Base-by-base conservation (phyloP, 169 alveolate species). In the Cytauxzoon felis region DNA sequence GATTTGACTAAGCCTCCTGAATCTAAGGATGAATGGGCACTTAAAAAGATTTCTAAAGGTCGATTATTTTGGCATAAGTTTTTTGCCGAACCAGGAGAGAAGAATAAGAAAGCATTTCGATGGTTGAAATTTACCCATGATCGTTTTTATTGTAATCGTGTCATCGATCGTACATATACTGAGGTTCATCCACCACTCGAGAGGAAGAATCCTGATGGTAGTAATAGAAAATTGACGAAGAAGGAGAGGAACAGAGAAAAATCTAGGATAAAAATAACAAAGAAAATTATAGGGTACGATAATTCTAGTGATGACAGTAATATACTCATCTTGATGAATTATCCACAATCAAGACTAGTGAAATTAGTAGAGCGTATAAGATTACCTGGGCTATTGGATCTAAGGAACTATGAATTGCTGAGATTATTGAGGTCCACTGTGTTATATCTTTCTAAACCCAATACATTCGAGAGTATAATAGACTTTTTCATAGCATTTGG, bases 281-380 rank as follows among this genome's bases (percentile, higher is more conserved):
- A 66, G 38, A 56, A 34, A 21, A 52, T 48, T 21, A 38, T 75
- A 34, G 85, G 85, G 36, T 75, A 64, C 53, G 85, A 75, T 48
- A 75, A 75, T 65, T 19, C 73, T 29, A 59, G 85, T n/a, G 69
- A 49, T n/a, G 71, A 42, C 53, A 64, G 80, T 30, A 75, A 75
- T 57, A 38, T 65, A 24, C 52, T 75, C 11, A 75, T 75, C 11
- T 36, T 75, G n/a, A 32, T 62, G 24, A 75, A 62, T 9, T 32
- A 50, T 16, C 73, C 78, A 24, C 67, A 56, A 26, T 64, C 21
- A 30, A 51, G 70, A 26, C 49, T 75, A 56, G 79, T 64, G 24
- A 32, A 42, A 13, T 45, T 62, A 73, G 78, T 62, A 11, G 85
- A 75, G 57, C 52, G 63, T 18, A 52, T 75, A 30, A 29, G 85